Conservation (phyloP, 23 red algal species). For the Gracilariopsis chorda region DNA sequence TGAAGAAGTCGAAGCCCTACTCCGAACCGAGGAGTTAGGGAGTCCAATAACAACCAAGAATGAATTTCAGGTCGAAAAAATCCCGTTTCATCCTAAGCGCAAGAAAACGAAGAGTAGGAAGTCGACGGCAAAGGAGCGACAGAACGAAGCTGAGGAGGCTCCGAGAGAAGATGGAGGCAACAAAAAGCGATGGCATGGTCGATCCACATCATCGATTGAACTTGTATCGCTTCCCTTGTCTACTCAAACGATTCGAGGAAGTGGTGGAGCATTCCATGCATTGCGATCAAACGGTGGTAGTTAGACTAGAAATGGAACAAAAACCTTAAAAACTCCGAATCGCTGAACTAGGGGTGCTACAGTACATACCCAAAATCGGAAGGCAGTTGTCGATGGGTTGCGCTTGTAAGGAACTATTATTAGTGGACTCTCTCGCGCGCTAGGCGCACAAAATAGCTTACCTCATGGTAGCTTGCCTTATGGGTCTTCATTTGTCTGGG, state of each 20-base stretch:
- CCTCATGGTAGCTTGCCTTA: too few relatives aligned
- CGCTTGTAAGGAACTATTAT: too few relatives aligned
- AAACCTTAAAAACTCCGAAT: too few relatives aligned
- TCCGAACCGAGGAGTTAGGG: background rate
- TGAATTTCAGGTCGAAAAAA: background rate
- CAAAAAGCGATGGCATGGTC: background rate
- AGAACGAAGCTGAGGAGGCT: background rate
- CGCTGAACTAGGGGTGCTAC: too few relatives aligned
- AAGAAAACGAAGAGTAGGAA: background rate
- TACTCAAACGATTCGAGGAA: background rate
- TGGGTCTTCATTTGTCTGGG: too few relatives aligned
- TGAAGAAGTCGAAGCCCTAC: background rate
- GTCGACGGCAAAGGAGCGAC: background rate
- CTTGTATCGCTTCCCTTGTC: background rate
- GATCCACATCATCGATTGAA: background rate
- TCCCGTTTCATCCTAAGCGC: background rate
- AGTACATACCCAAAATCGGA: too few relatives aligned
- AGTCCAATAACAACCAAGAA: background rate
- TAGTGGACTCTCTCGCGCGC: too few relatives aligned
- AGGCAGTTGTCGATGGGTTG: too few relatives aligned
- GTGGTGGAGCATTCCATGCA: background rate
- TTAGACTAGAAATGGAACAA: too few relatives aligned
- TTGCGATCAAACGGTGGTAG: background rate
- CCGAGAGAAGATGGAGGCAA: background rate
- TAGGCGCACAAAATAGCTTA: too few relatives aligned